Conservation (phyloP, 2,329 filamentous ascomycete species). For the Basipetospora chlamydospora region DNA sequence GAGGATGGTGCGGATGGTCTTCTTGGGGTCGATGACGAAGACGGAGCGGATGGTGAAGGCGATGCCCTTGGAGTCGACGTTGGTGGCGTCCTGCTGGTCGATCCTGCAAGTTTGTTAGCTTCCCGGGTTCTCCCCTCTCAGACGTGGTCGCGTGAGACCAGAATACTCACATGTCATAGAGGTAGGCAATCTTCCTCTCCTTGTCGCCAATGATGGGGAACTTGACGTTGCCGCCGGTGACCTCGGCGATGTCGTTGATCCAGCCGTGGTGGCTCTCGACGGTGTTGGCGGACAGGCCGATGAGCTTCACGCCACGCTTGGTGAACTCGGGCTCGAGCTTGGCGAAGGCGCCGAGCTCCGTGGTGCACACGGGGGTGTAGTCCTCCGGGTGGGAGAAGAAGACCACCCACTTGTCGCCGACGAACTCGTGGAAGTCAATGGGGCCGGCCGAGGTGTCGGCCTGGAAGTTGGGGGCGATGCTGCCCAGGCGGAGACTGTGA, state of each 20-base stretch:
- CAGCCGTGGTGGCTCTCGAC: constrained; percentile 71
- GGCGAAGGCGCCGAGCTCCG: constrained; percentile 84
- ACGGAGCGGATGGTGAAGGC: constrained; percentile 91
- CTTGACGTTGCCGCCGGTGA: constrained; percentile 51
- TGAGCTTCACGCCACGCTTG: constrained; percentile 79
- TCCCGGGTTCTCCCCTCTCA: too few relatives aligned
- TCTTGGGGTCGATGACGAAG: constrained; percentile 86
- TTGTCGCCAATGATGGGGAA: constrained; percentile 79
- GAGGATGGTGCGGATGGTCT: constrained; percentile 86
- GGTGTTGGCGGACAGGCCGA: constrained; percentile 79
- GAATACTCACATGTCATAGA: constrained; percentile 68
- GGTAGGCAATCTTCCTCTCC: constrained; percentile 57
- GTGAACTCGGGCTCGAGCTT: constrained; percentile 80
- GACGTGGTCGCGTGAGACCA: too few relatives aligned
- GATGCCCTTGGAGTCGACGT: constrained; percentile 68
- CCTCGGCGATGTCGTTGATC: constrained; percentile 81
- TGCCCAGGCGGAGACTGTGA: constrained; percentile 47
- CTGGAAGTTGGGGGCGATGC: constrained; percentile 65
- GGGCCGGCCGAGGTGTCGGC: constrained; percentile 65
- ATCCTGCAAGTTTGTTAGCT: constrained; percentile 29
- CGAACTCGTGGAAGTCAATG: constrained; percentile 73
- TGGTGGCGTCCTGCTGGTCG: constrained; percentile 68
- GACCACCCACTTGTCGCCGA: constrained; percentile 66
- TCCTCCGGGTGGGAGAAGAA: constrained; percentile 80
- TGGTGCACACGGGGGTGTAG: constrained; percentile 92